Conservation (phyloP, 2,329 filamentous ascomycete genomes). For the Pestalotiopsis sp. region DNA sequence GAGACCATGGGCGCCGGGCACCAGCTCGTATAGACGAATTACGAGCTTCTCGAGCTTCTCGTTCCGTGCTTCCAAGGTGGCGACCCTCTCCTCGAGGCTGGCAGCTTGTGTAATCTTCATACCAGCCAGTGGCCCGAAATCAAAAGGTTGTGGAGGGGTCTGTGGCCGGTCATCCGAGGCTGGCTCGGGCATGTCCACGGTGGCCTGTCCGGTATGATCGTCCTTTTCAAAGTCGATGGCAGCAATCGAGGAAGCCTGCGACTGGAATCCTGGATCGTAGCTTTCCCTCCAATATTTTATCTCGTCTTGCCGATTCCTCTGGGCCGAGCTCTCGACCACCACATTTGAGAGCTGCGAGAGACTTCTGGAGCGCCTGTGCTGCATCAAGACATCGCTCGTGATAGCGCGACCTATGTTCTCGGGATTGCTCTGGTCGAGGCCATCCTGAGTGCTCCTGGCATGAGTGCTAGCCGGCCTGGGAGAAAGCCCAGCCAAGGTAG, state of each 20-base stretch:
- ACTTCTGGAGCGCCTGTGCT: conserved; percentile 61
- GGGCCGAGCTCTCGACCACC: conserved; percentile 29
- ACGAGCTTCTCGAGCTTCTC: conserved; percentile 56
- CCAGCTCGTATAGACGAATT: conserved; percentile 49
- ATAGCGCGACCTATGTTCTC: conserved; percentile 65
- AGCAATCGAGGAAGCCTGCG: conserved; percentile 49
- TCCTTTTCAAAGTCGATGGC: conserved; percentile 33
- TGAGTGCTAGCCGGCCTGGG: conserved; percentile 65
- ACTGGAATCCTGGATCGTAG: conserved; percentile 53
- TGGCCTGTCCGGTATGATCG: conserved; percentile 28
- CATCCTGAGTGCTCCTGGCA: conserved; percentile 46
- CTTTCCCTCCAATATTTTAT: conserved; percentile 67
- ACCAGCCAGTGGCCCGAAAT: conserved; percentile 52
- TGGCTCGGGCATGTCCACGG: conserved; percentile 34
- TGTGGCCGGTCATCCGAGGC: conserved; percentile 34
- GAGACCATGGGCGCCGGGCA: conserved; percentile 41
- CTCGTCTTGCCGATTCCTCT: conserved; percentile 62
- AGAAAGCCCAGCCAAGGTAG: conserved; percentile 56
- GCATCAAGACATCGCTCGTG: conserved; percentile 53
- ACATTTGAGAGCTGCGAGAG: conserved; percentile 52
- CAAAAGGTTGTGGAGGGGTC: conserved; percentile 53
- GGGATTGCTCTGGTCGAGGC: conserved; percentile 44
- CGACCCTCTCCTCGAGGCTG: conserved; percentile 56
- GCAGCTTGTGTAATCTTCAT: conserved; percentile 62
- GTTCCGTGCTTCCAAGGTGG: conserved; percentile 53